Evolutionary conservation across 1,139 yeast genomes (phyloP).

Genomic region (Suhomyces terraborum): DNA sequence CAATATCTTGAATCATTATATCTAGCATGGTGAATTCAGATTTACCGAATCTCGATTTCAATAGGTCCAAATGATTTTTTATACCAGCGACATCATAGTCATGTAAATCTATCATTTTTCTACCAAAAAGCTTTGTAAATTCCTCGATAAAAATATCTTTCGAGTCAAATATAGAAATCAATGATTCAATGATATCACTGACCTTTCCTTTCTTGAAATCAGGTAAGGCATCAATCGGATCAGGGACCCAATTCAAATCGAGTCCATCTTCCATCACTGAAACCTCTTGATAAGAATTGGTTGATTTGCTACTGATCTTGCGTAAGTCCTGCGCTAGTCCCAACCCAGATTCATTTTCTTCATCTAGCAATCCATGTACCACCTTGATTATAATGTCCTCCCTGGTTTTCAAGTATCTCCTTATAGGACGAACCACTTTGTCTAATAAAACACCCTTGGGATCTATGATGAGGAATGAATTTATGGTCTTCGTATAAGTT

Average conservation of each 20-base stretch:
- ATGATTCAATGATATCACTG: constrained; percentile 69
- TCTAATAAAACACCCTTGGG: constrained; percentile 85
- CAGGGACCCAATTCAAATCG: constrained; percentile 78
- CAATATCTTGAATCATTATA: constrained; percentile 81
- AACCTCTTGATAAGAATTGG: constrained; percentile 2
- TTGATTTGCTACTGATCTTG: constrained; percentile 6
- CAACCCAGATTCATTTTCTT: constrained; percentile 37
- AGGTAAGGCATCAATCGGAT: constrained; percentile 89
- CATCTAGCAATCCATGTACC: constrained; percentile 69
- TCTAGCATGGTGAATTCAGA: constrained; percentile 68
- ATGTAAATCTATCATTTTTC: constrained; percentile 52
- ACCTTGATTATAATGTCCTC: constrained; percentile 71
- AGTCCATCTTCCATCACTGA: constrained; percentile 36
- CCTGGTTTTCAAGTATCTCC: constrained; percentile 65
- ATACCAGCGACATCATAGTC: constrained; percentile 49
- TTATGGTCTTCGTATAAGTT: constrained; percentile 70
- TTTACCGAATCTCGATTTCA: constrained; percentile 70
- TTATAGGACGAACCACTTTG: constrained; percentile 72
- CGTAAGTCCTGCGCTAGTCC: constrained; percentile 59
- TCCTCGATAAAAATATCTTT: constrained; percentile 75
- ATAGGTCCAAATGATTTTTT: constrained; percentile 46
- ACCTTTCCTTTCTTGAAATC: constrained; percentile 71
- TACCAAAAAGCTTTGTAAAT: constrained; percentile 66
- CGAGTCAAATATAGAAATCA: constrained; percentile 76
- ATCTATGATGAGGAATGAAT: constrained; percentile 74